Conservation (phyloP, 768 basidiomycete genomes). For the Lactifluus rugatus region DNA sequence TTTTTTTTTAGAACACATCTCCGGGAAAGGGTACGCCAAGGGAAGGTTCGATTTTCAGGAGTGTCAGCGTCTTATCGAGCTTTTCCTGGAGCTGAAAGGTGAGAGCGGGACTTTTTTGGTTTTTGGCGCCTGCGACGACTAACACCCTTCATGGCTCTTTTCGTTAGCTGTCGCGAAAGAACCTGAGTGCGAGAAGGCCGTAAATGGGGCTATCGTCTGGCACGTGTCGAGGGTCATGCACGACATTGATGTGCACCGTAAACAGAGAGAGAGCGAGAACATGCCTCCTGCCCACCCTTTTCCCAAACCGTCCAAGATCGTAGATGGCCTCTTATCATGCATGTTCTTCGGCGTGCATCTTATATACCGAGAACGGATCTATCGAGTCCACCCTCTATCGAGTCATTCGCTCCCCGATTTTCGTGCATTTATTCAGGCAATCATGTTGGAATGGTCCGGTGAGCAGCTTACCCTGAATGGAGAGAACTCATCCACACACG, state of each 20-base stretch:
- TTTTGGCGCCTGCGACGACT: no score
- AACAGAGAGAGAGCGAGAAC: not conserved
- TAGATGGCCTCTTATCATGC: conserved; percentile 2
- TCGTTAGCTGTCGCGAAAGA: not conserved
- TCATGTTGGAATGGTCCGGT: conserved; percentile 5
- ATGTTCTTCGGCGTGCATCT: conserved; percentile 1
- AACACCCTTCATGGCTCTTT: not conserved
- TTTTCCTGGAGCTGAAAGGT: conserved; percentile 11
- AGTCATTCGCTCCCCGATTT: not conserved
- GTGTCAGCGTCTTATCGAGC: conserved; percentile 1
- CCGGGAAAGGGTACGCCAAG: not conserved
- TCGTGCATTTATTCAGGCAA: not conserved
- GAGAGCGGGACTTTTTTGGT: no score
- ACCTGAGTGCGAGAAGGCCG: not conserved
- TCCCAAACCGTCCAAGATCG: not conserved
- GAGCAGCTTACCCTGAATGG: not conserved
- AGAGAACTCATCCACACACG: not conserved
- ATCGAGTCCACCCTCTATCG: not conserved
- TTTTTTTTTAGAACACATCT: conserved; percentile 7
- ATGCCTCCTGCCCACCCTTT: not conserved
- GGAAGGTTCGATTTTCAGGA: conserved; percentile 10
- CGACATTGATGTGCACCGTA: conserved; percentile 1
- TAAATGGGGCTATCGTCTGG: conserved; percentile 4
- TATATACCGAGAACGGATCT: conserved; percentile 3
- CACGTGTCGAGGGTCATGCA: conserved; percentile 7